These are phyloP conservation scores for Penicillium riverlandense DNA, from an alignment of 495 filamentous ascomycete genomes.

Conservation along the genomic window DNA sequence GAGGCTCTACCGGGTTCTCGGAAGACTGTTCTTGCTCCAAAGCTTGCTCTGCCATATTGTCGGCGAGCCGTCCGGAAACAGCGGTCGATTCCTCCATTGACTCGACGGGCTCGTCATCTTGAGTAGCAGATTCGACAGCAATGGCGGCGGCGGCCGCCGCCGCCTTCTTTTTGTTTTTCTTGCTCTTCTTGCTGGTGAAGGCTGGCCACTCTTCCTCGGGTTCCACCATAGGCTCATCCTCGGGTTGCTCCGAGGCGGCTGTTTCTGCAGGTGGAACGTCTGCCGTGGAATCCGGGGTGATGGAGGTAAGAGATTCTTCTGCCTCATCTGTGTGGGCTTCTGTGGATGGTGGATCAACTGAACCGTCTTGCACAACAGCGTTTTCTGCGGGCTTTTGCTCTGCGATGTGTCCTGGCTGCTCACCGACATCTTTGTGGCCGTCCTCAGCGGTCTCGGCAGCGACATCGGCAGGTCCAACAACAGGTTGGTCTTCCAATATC, in stretches of 20 bases:
- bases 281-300: too few species aligned
- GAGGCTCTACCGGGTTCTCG: not conserved
- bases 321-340: too few species aligned
- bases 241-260: slow-evolving; percentile 7
- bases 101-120: slow-evolving; percentile 4
- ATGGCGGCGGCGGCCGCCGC: slow-evolving; percentile 3
- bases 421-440: too few species aligned
- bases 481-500: too few species aligned
- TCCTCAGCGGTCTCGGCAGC: not conserved
- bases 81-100: slow-evolving; percentile 1
- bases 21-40: not conserved
- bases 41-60: not conserved
- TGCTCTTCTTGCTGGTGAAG: slow-evolving; percentile 23
- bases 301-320: too few species aligned
- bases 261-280: slow-evolving; percentile 1
- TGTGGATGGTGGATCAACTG: too few species aligned
- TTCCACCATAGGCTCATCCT: slow-evolving; percentile 10
- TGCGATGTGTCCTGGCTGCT: too few species aligned
- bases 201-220: not conserved
- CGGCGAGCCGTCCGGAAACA: not conserved
- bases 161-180: slow-evolving; percentile 15
- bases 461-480: not conserved
- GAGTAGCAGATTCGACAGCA: not conserved
- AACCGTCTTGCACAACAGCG: not conserved
- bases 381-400: not conserved